A percentile compares a stretch with the other conserved stretches of the same genome.
phyloP scores from a whole-genome alignment of 345 rosid genomes.

The Anacardium occidentale region DNA sequence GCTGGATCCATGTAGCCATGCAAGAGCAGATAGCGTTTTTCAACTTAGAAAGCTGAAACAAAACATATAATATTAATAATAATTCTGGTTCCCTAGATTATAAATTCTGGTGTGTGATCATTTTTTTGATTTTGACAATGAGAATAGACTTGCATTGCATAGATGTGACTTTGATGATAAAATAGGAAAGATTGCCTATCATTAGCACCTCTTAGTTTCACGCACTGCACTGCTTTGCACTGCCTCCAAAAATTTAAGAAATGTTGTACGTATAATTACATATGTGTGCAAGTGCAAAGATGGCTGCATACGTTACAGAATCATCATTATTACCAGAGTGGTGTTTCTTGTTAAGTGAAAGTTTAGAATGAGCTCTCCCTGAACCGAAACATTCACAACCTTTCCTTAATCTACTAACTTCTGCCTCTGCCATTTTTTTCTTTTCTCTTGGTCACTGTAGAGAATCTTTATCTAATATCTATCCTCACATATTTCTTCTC shows the following conservation, averaged over 20 bases:
- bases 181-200: slow-evolving; percentile 28
- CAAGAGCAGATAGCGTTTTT: slow-evolving; percentile 16
- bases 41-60: slow-evolving; percentile 20
- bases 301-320: neutral
- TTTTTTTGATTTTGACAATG: neutral
- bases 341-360: slow-evolving; percentile 12
- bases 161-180: slow-evolving; percentile 32
- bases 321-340: neutral
- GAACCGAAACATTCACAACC: slow-evolving; percentile 25
- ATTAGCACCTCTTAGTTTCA: slow-evolving; percentile 18
- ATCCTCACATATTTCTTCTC: slow-evolving; percentile 28
- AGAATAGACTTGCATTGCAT: slow-evolving; percentile 24
- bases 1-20: slow-evolving; percentile 37
- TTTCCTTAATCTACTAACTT: slow-evolving; percentile 23
- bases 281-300: neutral
- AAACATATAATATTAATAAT: neutral
- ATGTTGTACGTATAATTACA: neutral
- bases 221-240: slow-evolving; percentile 3
- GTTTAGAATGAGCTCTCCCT: slow-evolving; percentile 8
- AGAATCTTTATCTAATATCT: neutral
- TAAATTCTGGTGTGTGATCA: neutral
- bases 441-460: slow-evolving; percentile 6
- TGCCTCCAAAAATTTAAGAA: slow-evolving; percentile 15
- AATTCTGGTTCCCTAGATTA: neutral
- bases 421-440: slow-evolving; percentile 10